Base-by-base conservation (phyloP, 495 filamentous ascomycete genomes). In the Xylaria castorea region DNA sequence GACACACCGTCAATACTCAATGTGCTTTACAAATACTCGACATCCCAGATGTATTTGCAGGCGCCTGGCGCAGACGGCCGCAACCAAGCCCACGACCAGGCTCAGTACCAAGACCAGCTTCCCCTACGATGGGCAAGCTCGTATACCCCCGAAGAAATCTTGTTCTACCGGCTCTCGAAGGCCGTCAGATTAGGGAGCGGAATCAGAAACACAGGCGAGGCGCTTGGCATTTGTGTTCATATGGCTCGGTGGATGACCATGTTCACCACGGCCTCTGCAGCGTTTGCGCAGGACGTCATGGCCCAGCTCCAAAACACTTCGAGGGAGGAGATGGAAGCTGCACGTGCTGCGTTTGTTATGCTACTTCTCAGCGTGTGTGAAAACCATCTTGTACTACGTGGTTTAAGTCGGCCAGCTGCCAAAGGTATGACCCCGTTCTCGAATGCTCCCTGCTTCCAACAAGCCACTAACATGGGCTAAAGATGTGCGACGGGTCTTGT, bases 1-100 rank as follows among this genome's bases (percentile, higher is more conserved):
- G 87, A 90, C 71, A 81, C 84, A 6, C 83, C 88, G 0, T 85
- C 87, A 11, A 83, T 92, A 3, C 82, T 94, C 70, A 75, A 80
- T n/a, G 86, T 85, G 5, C 79, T 93, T 4, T 85, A 90, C 73
- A 85, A 86, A 53, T 88, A 89, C 73, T 92, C 91, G 22, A 86
- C 84, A 8, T 83, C 83, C 27, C 84, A 85, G 48, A 64, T 64
- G 6, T 78, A 77, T 68, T 72, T 80, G 11, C 75, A 77, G 7
- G 70, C 73, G 20, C 20, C 70, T 63, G 75, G 73, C 32, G 80
- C 81, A 55, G 76, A 78, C 42, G 72, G 74, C 20, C 72, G 46
- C n/a, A 69, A 71, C 20, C 67, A 70, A 51, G 40, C 58, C 46
- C 46, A 50, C 18, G 48, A 51, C 34, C 77, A 38, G 18, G 44